Evolutionary conservation across 2,329 filamentous ascomycete species (phyloP).

Genomic region (Thelonectria blattea): DNA sequence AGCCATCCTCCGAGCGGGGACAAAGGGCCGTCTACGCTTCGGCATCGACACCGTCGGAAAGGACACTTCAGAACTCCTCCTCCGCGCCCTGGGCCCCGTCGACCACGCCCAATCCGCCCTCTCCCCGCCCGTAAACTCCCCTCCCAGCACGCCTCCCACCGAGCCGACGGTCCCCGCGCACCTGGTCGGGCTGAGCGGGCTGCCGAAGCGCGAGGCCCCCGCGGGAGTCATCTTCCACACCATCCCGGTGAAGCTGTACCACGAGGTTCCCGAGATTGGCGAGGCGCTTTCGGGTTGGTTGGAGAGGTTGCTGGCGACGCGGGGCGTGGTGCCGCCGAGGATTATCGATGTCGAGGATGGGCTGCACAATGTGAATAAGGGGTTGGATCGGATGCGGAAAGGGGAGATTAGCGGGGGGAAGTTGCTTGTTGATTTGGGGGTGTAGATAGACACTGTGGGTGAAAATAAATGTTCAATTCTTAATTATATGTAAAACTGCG

Average conservation of each 20-base stretch:
- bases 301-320: slow-evolving; percentile 64
- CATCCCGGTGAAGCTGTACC: slow-evolving; percentile 79
- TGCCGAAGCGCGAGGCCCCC: slow-evolving; percentile 62
- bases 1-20: slow-evolving; percentile 65
- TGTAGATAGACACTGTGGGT: background rate
- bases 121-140: slow-evolving; percentile 39
- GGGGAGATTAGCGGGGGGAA: slow-evolving; percentile 72
- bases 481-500: no score
- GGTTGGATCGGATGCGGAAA: slow-evolving; percentile 68
- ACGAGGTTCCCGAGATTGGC: slow-evolving; percentile 69
- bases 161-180: slow-evolving; percentile 51
- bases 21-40: slow-evolving; percentile 65
- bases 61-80: slow-evolving; percentile 65
- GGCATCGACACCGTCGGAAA: slow-evolving; percentile 72
- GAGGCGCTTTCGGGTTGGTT: slow-evolving; percentile 69
- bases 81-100: slow-evolving; percentile 43
- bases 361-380: slow-evolving; percentile 69
- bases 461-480: background rate
- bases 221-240: slow-evolving; percentile 62
- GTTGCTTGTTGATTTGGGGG: slow-evolving; percentile 60
- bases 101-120: slow-evolving; percentile 49
- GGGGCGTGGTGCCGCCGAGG: slow-evolving; percentile 63
- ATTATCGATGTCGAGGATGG: slow-evolving; percentile 70
- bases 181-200: slow-evolving; percentile 69
- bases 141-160: slow-evolving; percentile 46